These are phyloP conservation scores for Onygenales sp. DNA, from an alignment of 2,329 filamentous ascomycete species.

Conservation along the genomic window DNA sequence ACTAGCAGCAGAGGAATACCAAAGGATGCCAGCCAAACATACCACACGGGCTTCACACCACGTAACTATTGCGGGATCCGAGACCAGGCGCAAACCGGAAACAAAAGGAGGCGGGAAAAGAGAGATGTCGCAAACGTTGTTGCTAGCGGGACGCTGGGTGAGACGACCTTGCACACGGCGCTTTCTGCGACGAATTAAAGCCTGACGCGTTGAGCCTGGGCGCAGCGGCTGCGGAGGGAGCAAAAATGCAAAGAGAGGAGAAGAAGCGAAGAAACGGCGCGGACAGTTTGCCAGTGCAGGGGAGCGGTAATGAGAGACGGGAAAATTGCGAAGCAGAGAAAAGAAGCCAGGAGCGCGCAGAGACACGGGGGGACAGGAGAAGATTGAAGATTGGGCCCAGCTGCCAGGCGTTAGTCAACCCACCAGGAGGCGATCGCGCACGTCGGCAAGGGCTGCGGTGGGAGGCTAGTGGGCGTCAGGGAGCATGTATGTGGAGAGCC, in stretches of 20 bases:
- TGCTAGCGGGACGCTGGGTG: too few species aligned
- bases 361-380: not conserved
- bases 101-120: not conserved
- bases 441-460: not conserved
- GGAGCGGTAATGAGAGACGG: not conserved
- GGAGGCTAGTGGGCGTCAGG: not conserved
- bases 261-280: too few species aligned
- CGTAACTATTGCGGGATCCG: not conserved
- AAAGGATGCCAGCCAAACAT: conserved; percentile 3
- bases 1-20: not conserved
- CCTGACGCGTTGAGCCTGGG: too few species aligned
- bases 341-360: not conserved
- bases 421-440: not conserved
- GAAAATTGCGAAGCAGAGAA: not conserved
- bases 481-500: not conserved
- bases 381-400: not conserved
- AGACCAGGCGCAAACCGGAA: not conserved
- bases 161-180: too few species aligned
- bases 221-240: too few species aligned
- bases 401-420: not conserved
- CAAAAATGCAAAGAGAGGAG: too few species aligned
- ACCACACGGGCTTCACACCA: not conserved
- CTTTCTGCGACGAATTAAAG: too few species aligned
- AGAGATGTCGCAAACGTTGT: not conserved
- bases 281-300: too few species aligned